A percentile compares a stretch with the other conserved stretches of the same genome.
Conservation (phyloP, 2,329 filamentous ascomycete species). For the Berkeleyomyces basicola region DNA sequence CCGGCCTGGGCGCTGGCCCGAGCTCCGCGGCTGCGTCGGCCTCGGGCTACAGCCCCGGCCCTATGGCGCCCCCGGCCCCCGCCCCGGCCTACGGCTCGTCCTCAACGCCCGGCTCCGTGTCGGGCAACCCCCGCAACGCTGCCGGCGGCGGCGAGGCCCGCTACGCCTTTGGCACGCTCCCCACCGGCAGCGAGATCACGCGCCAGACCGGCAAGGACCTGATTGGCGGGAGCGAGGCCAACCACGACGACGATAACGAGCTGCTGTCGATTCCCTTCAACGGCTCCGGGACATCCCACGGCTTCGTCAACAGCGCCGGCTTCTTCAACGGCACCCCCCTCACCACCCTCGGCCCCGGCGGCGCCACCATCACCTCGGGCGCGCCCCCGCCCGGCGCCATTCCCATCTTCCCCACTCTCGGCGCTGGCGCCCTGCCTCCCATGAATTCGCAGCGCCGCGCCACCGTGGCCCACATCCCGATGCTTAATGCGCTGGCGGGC, state of each 20-base stretch:
- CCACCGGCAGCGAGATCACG: constrained; percentile 30
- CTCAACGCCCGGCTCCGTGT: neutral
- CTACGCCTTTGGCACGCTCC: constrained; percentile 8
- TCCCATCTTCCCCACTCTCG: neutral
- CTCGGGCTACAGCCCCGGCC: neutral
- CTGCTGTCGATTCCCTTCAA: constrained; percentile 47
- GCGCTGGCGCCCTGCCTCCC: neutral
- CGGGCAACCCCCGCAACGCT: neutral
- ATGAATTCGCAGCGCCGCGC: constrained; percentile 7
- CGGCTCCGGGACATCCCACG: neutral
- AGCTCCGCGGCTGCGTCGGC: neutral
- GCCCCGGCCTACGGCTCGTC: neutral
- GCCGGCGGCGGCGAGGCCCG: neutral
- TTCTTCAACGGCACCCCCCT: constrained; percentile 17
- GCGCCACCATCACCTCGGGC: constrained; percentile 19
- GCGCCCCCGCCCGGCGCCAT: neutral
- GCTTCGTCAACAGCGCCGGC: neutral
- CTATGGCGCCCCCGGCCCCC: neutral
- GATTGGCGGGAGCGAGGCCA: constrained; percentile 47
- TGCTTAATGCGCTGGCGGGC: constrained; percentile 18
- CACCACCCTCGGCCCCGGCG: constrained; percentile 36
- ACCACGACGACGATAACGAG: constrained; percentile 55
- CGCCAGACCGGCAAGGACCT: constrained; percentile 51
- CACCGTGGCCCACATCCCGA: constrained; percentile 9
- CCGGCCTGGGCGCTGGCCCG: neutral